Evolutionary conservation across 2,329 filamentous ascomycete genomes (phyloP), one percentile per base, ranked within the genome.

Genomic region (Didymella pinodella): DNA sequence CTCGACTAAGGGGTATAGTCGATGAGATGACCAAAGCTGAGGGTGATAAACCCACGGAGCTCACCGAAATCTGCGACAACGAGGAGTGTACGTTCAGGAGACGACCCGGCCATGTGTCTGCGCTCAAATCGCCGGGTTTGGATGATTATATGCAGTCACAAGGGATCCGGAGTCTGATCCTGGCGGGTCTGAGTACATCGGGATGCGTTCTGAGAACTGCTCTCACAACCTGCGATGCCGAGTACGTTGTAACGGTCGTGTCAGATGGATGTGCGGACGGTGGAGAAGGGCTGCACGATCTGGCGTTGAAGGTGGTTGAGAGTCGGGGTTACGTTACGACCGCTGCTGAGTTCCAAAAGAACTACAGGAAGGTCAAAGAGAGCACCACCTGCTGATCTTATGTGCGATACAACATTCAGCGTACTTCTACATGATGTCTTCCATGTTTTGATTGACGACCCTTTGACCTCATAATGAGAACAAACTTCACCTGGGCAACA

Each of bases 241-340:
- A 49, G 32, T 40, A 40, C 10, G 34, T 49, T 5, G 25, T 41
- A 3, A 49, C 11, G n/a, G 43, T 46, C 5, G n/a, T 46, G 3
- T 46, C 32, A 25, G 47, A 49, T 29, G 47, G 47, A 11, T 49
- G 47, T 10, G 47, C 34, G 8, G 47, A 49, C 31, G 25, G 12
- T 2, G 25, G 25, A 25, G 16, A 40, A n/a, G 34, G 20, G 14
- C 3, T 41, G 25, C 47, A 49, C 16, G 32, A 41, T n/a, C 16
- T 14, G 32, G 32, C 18, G 8, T 25, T 47, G 28, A 18, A 22
- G 28, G 3, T n/a, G 5, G 28, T 47, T 7, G 10, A 47, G 44
- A 47, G n/a, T 4, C 31, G 14, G n/a, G 44, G 44, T 34, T 34
- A 47, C 25, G 44, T 47, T 22, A n/a, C 28, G n/a, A 47, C 44